Conservation (phyloP, 2,329 filamentous ascomycete species). For the Neofusicoccum kwambonambiense region DNA sequence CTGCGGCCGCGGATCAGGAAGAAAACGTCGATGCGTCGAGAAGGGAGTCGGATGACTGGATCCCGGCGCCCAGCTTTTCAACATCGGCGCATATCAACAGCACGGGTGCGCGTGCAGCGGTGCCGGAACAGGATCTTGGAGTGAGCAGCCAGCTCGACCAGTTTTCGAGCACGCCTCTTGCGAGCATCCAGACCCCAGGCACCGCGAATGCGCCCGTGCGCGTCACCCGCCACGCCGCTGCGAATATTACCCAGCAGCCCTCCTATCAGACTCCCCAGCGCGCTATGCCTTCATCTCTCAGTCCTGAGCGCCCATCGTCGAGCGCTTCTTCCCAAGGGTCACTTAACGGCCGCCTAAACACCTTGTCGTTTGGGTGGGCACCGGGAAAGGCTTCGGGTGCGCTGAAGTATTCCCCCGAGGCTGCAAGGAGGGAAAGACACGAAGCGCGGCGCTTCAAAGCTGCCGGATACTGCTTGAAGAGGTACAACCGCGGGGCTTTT, state of each 20-base stretch:
- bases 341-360: constrained; percentile 26
- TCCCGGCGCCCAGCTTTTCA: constrained; percentile 29
- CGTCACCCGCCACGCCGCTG: neutral
- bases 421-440: constrained; percentile 29
- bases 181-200: neutral
- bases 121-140: constrained; percentile 28
- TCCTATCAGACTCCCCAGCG: constrained; percentile 26
- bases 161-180: constrained; percentile 21
- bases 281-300: constrained; percentile 26
- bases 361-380: constrained; percentile 20
- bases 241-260: constrained; percentile 20
- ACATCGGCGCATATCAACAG: constrained; percentile 21
- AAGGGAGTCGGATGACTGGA: constrained; percentile 32
- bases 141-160: constrained; percentile 19
- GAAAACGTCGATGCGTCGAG: constrained; percentile 36
- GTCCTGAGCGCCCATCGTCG: constrained; percentile 25
- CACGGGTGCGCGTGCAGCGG: constrained; percentile 18
- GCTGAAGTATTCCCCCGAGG: constrained; percentile 26
- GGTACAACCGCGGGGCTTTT: constrained; percentile 38
- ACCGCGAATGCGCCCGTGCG: constrained; percentile 7
- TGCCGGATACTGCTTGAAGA: constrained; percentile 32
- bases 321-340: constrained; percentile 31
- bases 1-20: constrained; percentile 6
- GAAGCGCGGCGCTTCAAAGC: constrained; percentile 36
- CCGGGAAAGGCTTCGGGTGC: constrained; percentile 28